phyloP scores from a whole-genome alignment of 495 filamentous ascomycete genomes.

The Penicillium goetzii region DNA sequence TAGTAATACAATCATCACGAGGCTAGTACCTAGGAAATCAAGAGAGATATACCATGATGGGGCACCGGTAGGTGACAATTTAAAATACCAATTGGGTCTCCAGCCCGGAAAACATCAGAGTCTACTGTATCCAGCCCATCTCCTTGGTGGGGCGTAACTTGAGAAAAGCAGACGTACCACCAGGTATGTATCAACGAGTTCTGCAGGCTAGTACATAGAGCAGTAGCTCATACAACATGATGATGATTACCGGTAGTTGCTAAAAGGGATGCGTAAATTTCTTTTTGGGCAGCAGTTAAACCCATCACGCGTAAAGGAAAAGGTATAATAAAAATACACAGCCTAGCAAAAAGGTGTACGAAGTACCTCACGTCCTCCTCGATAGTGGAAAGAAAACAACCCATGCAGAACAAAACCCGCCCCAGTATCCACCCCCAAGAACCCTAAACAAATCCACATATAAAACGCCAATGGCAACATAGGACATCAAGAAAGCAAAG shows the following conservation, averaged over 20 bases:
- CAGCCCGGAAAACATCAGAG: too few relatives aligned
- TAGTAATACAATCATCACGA: too few relatives aligned
- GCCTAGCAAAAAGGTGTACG: conserved; percentile 10
- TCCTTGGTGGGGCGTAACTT: too few relatives aligned
- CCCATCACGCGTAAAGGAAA: neutral
- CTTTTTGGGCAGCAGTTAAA: neutral
- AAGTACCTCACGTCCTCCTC: neutral
- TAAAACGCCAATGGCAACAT: conserved; percentile 22
- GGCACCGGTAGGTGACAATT: too few relatives aligned
- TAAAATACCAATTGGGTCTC: too few relatives aligned
- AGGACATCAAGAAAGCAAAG: neutral
- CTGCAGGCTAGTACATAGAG: too few relatives aligned
- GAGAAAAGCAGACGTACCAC: too few relatives aligned
- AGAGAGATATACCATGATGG: too few relatives aligned
- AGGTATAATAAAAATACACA: conserved; percentile 13
- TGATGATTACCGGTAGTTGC: neutral
- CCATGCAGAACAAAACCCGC: conserved; percentile 16
- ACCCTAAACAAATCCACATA: conserved; percentile 12
- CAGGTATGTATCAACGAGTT: too few relatives aligned
- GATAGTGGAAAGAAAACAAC: conserved; percentile 5
- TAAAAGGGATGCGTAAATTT: neutral
- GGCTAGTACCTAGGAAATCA: too few relatives aligned
- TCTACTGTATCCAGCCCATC: too few relatives aligned
- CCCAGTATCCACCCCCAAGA: conserved; percentile 4
- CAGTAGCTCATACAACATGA: too few relatives aligned